Evolutionary conservation across 768 basidiomycete genomes (phyloP), one percentile per base, ranked within the genome.

Genomic region (Atractiella rhizophila): DNA sequence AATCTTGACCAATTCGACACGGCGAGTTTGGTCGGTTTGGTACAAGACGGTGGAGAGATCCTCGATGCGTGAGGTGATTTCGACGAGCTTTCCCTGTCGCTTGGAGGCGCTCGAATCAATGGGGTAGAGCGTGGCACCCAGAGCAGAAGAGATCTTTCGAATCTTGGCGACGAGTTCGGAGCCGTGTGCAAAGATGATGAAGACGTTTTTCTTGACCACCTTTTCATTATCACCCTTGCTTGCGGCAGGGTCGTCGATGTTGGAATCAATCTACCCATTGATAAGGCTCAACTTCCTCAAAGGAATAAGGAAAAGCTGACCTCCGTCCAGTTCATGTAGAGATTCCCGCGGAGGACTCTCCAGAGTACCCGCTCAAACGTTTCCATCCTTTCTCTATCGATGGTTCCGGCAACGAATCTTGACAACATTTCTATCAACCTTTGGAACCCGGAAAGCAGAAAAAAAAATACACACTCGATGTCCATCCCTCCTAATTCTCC

Each of bases 101-200:
- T 81, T 88, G 60, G 86, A 83, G 3, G 76, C 72, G 50, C 88
- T 85, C 28, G 83, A 65, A 57, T 96, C 88, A 56, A 98, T 91
- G 28, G 85, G 82, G 61, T 88, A 96, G 41, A 96, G 64, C 0
- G 83, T 94, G 3, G 76, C 91, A 28, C 91, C 86, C 77, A 96
- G 94, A n/a, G 83, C 88, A 61, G 94, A 88, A 21, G 86, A 78
- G 40, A 98, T 79, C 59, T 85, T 94, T 57, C 86, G 79, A 55
- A 98, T 94, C 68, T 96, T 98, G 48, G 80, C 69, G 23, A 98
- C 71, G 18, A 96, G 65, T 16, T 76, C 73, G 28, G 80, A 74
- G 15, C 91, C 91, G 51, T 98, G 54, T 0, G 91, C 91, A 52
- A 98, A 98, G 56, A 98, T 96, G 62, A 98, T 88, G 64, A 98